These are phyloP conservation scores for Sphenostylis stenocarpa DNA, from an alignment of 306 rosid genomes.

Conservation along the genomic window DNA sequence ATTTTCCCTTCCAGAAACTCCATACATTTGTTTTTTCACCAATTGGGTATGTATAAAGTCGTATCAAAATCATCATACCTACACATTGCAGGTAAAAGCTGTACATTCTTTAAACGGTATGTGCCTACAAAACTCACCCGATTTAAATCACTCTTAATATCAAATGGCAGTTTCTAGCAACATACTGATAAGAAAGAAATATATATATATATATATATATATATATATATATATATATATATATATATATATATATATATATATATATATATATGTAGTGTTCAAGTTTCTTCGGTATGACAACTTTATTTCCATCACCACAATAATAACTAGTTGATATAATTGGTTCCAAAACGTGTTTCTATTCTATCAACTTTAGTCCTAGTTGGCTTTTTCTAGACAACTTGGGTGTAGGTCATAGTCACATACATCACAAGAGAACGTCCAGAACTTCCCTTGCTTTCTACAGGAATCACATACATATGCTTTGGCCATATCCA, in stretches of 20 bases:
- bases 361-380: constrained; percentile 28
- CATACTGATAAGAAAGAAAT: constrained; percentile 10
- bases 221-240: too few relatives aligned
- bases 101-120: not conserved
- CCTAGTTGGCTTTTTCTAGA: constrained; percentile 47
- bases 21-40: not conserved
- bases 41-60: not conserved
- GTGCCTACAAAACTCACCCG: constrained; percentile 12
- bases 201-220: too few relatives aligned
- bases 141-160: constrained; percentile 6
- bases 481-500: constrained; percentile 85
- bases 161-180: constrained; percentile 6
- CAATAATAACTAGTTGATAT: not conserved
- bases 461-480: constrained; percentile 80
- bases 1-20: too few relatives aligned
- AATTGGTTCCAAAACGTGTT: constrained; percentile 17
- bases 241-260: too few relatives aligned
- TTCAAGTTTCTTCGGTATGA: constrained; percentile 1
- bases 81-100: not conserved
- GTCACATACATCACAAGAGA: constrained; percentile 81
- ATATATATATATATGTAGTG: not conserved
- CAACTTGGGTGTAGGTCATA: constrained; percentile 92
- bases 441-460: constrained; percentile 89
- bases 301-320: constrained; percentile 15
- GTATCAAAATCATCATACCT: not conserved